Conservation (phyloP, 2,329 filamentous ascomycete species). For the Thelonectria blattea region DNA sequence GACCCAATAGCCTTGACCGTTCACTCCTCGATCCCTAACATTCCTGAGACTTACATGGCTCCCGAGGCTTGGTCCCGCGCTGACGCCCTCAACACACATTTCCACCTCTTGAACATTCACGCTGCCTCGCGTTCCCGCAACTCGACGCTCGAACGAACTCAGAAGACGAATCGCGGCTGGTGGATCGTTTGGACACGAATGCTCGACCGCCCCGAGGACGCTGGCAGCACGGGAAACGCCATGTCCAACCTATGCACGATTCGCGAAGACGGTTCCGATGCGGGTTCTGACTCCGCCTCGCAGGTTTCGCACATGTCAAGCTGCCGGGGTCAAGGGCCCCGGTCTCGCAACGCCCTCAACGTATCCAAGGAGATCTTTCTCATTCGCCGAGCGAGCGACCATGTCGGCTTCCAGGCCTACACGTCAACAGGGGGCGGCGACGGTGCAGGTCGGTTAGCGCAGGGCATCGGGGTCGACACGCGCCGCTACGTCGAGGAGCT, state of each 20-base stretch:
- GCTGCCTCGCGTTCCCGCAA: conserved; percentile 48
- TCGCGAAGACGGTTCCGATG: conserved; percentile 32
- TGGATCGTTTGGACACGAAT: conserved; percentile 73
- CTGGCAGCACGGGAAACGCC: conserved; percentile 16
- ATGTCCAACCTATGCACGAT: conserved; percentile 37
- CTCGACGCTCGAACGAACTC: conserved; percentile 63
- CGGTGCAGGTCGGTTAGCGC: conserved; percentile 65
- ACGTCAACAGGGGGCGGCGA: conserved; percentile 52
- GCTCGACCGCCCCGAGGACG: conserved; percentile 44
- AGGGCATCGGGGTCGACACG: conserved; percentile 80
- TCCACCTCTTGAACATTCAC: conserved; percentile 66
- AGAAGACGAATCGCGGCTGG: conserved; percentile 71
- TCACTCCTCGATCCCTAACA: conserved; percentile 70
- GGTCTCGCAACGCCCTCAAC: conserved; percentile 4
- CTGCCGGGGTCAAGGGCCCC: not conserved
- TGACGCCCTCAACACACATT: conserved; percentile 70
- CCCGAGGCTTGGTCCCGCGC: conserved; percentile 59
- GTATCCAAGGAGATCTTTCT: conserved; percentile 66
- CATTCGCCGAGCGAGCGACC: conserved; percentile 65
- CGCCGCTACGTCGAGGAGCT: conserved; percentile 76
- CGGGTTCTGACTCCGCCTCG: conserved; percentile 9
- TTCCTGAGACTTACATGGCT: conserved; percentile 54
- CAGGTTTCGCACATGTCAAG: not conserved
- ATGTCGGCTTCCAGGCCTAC: conserved; percentile 49
- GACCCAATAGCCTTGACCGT: conserved; percentile 62